phyloP scores from a whole-genome alignment of 1,284 basidiomycete species.

The Microbotryum scabiosae region DNA sequence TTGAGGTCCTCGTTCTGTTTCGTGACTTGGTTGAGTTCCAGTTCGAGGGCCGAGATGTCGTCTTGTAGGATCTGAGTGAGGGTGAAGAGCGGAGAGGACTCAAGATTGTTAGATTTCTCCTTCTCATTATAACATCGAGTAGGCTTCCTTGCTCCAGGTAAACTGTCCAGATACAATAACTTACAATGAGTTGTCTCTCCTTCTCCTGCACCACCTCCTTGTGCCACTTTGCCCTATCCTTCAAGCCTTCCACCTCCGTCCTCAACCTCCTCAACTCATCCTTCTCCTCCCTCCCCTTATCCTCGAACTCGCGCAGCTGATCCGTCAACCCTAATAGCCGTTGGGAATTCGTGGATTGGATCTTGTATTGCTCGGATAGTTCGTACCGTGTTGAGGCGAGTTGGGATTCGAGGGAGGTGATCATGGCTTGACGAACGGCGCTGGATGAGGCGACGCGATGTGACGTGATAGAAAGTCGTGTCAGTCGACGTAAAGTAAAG shows the following conservation, averaged over 20 bases:
- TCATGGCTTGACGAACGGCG: conserved; percentile 74
- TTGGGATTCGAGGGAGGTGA: conserved; percentile 83
- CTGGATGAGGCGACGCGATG: conserved; percentile 44
- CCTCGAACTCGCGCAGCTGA: conserved; percentile 83
- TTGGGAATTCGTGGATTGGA: conserved; percentile 85
- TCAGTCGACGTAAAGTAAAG: neutral
- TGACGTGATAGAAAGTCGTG: neutral
- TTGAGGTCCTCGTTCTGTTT: conserved; percentile 74
- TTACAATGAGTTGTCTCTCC: conserved; percentile 46
- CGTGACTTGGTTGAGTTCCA: conserved; percentile 82
- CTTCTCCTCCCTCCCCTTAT: conserved; percentile 61
- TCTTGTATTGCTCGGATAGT: conserved; percentile 86
- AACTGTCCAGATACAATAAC: neutral
- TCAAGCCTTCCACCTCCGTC: conserved; percentile 62
- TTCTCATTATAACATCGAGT: neutral
- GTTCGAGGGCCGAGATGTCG: conserved; percentile 78
- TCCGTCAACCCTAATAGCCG: conserved; percentile 86
- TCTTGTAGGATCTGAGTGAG: conserved; percentile 74
- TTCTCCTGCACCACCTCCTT: conserved; percentile 76
- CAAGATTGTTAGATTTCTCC: too few relatives aligned
- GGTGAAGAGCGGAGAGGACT: neutral
- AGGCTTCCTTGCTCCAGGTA: too few relatives aligned
- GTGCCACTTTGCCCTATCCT: conserved; percentile 71
- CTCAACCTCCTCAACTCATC: conserved; percentile 64
- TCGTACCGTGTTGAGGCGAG: conserved; percentile 83